Base-by-base conservation (phyloP, 345 rosid genomes). In the Gossypium mustelinum region DNA sequence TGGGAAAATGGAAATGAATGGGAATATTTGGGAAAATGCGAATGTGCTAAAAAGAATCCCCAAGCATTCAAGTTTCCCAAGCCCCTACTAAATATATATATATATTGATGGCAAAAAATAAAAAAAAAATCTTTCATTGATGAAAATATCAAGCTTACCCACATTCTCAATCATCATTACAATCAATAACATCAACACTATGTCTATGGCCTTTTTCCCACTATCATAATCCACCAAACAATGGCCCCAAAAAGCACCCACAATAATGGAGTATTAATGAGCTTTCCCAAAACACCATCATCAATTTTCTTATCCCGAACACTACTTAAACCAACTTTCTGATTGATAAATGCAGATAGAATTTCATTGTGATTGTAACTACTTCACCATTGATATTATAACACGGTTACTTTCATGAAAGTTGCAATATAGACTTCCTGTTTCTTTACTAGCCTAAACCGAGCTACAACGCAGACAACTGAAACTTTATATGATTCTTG, bases 371-470 rank as follows among this genome's bases (percentile, higher is more conserved):
- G 27, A 64, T 55, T 45, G 66, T 60, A 1, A 51, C 22, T 4
- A n/a, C 47, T 27, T 29, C 60, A 76, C 25, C 48, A 22, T 24
- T 65, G 60, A 54, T 50, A 63, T 59, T 24, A 63, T 60, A 29
- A 34, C 22, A 63, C 57, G 22, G 39, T 59, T 73, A 34, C 24
- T 17, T 51, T 72, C 29, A 66, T 20, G 12, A 27, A 63, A 62
- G 52, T 20, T 20, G 68, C 27, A 65, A 24, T 25, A 72, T 75
- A 54, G 16, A 11, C 24, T 51, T 68, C 8, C 48, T 70, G 70
- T 68, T 51, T 65, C 41, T 77, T 52, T 58, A 82, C 77, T 72
- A 76, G 50, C 78, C 76, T 73, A 70, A n/a, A 57, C 12, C 43
- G 20, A 25, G 18, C 59, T 29, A 59, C n/a, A 9, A 14, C 13